Percentiles rank a stretch among this genome's conserved stretches.
Evolutionary conservation across 192 early-diverging fungal genomes (phyloP).

Genomic region (Spinellus fusiger): DNA sequence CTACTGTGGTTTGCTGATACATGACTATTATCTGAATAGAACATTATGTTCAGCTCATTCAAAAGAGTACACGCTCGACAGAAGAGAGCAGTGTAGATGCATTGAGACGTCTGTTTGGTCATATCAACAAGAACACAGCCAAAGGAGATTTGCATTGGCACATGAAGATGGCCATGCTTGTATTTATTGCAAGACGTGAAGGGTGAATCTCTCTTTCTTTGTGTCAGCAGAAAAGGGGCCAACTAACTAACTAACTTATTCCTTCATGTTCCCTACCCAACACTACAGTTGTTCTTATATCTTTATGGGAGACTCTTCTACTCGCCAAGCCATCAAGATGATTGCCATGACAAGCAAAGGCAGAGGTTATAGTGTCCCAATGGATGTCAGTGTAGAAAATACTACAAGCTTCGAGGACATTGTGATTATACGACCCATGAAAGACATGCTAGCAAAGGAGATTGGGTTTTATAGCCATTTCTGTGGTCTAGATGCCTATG

Average conservation of each 20-base stretch:
- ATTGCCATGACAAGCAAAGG: slow-evolving; percentile 78
- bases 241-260: neutral
- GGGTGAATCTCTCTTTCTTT: slow-evolving; percentile 23
- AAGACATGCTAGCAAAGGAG: slow-evolving; percentile 76
- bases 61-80: slow-evolving; percentile 6
- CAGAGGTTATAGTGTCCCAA: slow-evolving; percentile 76
- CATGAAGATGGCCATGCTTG: slow-evolving; percentile 54
- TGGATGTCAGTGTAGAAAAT: slow-evolving; percentile 62
- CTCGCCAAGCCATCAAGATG: slow-evolving; percentile 70
- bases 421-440: slow-evolving; percentile 66
- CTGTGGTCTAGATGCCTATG: slow-evolving; percentile 27
- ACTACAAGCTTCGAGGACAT: slow-evolving; percentile 49
- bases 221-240: neutral
- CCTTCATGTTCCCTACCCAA: neutral
- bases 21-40: slow-evolving; percentile 22
- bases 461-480: slow-evolving; percentile 64
- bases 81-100: slow-evolving; percentile 22
- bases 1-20: neutral
- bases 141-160: slow-evolving; percentile 66
- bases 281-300: slow-evolving; percentile 47
- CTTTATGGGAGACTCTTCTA: slow-evolving; percentile 74
- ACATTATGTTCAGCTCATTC: neutral
- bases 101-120: slow-evolving; percentile 45
- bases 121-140: slow-evolving; percentile 53
- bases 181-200: slow-evolving; percentile 42